phyloP scores from a whole-genome alignment of 1,284 basidiomycete species.

The Fomitopsis schrenkii region DNA sequence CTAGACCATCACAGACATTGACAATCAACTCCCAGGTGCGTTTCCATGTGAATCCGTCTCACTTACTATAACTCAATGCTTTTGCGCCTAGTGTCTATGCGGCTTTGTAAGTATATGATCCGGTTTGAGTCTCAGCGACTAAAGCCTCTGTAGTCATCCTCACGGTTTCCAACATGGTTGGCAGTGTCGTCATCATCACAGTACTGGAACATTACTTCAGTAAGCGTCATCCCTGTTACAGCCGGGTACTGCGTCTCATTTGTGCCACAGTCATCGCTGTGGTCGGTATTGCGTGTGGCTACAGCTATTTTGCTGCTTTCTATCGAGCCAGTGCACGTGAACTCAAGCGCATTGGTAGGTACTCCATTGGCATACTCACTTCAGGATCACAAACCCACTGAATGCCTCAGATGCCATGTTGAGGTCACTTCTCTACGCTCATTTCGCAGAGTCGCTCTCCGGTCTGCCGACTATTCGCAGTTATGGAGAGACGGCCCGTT shows the following conservation, averaged over 20 bases:
- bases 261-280: conserved; percentile 44
- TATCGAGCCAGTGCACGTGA: conserved; percentile 69
- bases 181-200: conserved; percentile 63
- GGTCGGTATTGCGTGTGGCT: conserved; percentile 43
- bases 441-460: conserved; percentile 77
- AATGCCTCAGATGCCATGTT: conserved; percentile 51
- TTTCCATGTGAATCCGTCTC: not conserved
- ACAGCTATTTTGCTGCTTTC: conserved; percentile 54
- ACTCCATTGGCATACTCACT: conserved; percentile 9
- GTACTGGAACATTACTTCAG: conserved; percentile 71
- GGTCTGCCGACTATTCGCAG: conserved; percentile 76
- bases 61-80: not conserved
- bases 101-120: conserved; percentile 46
- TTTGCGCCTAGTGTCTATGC: conserved; percentile 50
- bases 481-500: conserved; percentile 60
- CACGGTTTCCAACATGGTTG: conserved; percentile 48
- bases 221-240: conserved; percentile 23
- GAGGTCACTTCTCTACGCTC: conserved; percentile 71
- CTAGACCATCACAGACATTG: conserved; percentile 38
- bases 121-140: not conserved
- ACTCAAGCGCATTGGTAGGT: conserved; percentile 60
- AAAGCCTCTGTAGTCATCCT: conserved; percentile 37
- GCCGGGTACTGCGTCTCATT: not conserved
- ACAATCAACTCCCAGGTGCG: conserved; percentile 54
- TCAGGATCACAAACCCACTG: conserved; percentile 18